These are phyloP conservation scores for Aspergillus pseudoterreus DNA, from an alignment of 2,329 filamentous ascomycete genomes.

Conservation along the genomic window DNA sequence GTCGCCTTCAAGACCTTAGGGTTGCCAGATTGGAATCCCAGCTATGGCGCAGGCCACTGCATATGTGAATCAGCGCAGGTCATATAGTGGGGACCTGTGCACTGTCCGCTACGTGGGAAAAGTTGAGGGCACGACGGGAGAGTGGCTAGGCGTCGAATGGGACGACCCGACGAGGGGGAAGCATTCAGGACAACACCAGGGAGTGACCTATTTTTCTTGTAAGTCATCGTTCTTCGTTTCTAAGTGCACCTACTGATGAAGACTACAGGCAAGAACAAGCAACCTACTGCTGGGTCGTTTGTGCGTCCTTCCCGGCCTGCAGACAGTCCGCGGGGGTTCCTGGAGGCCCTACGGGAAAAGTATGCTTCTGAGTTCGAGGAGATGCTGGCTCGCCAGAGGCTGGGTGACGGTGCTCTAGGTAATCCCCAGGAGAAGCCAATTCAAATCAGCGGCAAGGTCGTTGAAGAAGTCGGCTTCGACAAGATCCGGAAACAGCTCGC, in stretches of 20 bases:
- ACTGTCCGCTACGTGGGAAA: slow-evolving; percentile 80
- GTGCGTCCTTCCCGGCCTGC: slow-evolving; percentile 70
- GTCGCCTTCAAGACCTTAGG: too few species aligned
- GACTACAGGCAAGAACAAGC: slow-evolving; percentile 55
- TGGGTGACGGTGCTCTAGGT: neutral
- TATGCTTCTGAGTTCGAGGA: slow-evolving; percentile 64
- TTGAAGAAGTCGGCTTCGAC: slow-evolving; percentile 91
- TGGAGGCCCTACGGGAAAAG: slow-evolving; percentile 76
- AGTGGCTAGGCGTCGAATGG: slow-evolving; percentile 96
- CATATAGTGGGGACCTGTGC: slow-evolving; percentile 72
- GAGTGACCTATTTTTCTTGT: slow-evolving; percentile 80
- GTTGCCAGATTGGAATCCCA: neutral
- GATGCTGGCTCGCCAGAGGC: slow-evolving; percentile 17
- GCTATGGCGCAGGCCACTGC: slow-evolving; percentile 14
- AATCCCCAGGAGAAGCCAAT: slow-evolving; percentile 52
- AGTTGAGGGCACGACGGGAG: slow-evolving; percentile 70
- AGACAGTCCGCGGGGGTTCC: slow-evolving; percentile 68
- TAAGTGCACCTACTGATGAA: slow-evolving; percentile 11
- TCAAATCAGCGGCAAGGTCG: slow-evolving; percentile 74
- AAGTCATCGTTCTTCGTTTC: slow-evolving; percentile 18
- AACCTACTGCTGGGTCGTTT: slow-evolving; percentile 76
- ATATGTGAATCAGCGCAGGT: slow-evolving; percentile 70
- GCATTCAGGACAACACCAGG: slow-evolving; percentile 80
- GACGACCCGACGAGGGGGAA: slow-evolving; percentile 83
- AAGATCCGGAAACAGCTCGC: slow-evolving; percentile 82